Conservation (phyloP, 176 grass and related monocot species). For the Oryza meridionalis region DNA sequence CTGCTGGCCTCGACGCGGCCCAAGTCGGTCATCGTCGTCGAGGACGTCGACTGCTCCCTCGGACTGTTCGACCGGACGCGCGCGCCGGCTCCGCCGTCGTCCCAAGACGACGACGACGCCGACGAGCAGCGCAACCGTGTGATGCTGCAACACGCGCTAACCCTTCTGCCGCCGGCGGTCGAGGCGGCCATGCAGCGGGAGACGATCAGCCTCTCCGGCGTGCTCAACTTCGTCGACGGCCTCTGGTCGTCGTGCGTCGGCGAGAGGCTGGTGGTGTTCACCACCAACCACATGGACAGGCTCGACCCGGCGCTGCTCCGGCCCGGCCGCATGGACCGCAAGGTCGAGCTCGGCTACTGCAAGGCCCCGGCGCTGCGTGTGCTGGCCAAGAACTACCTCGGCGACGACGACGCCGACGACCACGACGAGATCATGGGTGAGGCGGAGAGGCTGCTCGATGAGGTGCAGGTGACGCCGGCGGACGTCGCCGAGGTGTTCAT, state of each 20-base stretch:
- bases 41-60: constrained; percentile 87
- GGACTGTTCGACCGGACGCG: constrained; percentile 58
- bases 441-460: constrained; percentile 35
- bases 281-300: constrained; percentile 77
- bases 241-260: constrained; percentile 87
- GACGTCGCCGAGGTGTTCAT: constrained; percentile 83
- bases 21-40: constrained; percentile 78
- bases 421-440: constrained; percentile 33
- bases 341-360: constrained; percentile 72
- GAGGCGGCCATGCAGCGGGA: not conserved
- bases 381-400: constrained; percentile 68
- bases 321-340: constrained; percentile 79
- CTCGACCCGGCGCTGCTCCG: constrained; percentile 74
- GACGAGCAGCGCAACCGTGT: not conserved
- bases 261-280: constrained; percentile 81
- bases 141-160: not conserved
- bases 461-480: constrained; percentile 64
- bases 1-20: constrained; percentile 65
- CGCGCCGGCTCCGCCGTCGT: not conserved
- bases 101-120: not conserved
- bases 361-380: constrained; percentile 47
- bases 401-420: constrained; percentile 19
- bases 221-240: constrained; percentile 82
- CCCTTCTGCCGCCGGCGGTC: not conserved
- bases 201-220: constrained; percentile 62